Base-by-base conservation (phyloP, 2,329 filamentous ascomycete species). In the Hirsutella thompsonii region DNA sequence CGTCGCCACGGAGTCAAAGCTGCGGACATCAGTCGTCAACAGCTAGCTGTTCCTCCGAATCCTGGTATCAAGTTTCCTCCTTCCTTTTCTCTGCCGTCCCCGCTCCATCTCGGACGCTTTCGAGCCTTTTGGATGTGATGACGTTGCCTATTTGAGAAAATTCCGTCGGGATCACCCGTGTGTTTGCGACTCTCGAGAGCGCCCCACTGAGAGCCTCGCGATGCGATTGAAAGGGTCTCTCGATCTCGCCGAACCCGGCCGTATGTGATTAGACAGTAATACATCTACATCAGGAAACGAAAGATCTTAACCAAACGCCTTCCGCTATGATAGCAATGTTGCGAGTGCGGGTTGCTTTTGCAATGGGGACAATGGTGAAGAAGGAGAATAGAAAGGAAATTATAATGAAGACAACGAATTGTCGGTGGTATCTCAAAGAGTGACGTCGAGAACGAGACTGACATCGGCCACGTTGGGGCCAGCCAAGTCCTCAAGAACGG, bases 401-500 rank as follows among this genome's bases (percentile, higher is more conserved):
- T 51, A 55, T 47, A 50, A 52, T 54, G 48, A 54, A 50, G 50
- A 46, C 50, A 46, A 49, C 21, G 44, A 39, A 43, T 45, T 46
- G 41, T 48, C 20, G 47, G 46, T 53, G 53, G 55, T 57, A 55
- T 58, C 56, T 77, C 63, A 81, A 56, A 81, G 76, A 66, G 76
- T 77, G 64, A 96, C 90, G 69, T 98, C 92, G 55, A 98, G 81
- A 54, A 98, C 92, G 56, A 98, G 72, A 70, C 90, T 96, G 61
- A 98, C 92, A 64, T 98, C 92, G 64, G 83, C 78, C 46, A 98
- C 92, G 59, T 90, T 84, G 45, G 80, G 64, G 51, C 84, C 82
- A 47, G 92, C 90, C 57, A 98, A 73, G 64, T 98, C 92, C 72
- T 98, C 92, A 50, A 98, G 86, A 54, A 98, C 92, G 40, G 92